These are phyloP conservation scores for Endogone sp. DNA, from an alignment of 192 early-diverging fungal genomes.

Conservation along the genomic window DNA sequence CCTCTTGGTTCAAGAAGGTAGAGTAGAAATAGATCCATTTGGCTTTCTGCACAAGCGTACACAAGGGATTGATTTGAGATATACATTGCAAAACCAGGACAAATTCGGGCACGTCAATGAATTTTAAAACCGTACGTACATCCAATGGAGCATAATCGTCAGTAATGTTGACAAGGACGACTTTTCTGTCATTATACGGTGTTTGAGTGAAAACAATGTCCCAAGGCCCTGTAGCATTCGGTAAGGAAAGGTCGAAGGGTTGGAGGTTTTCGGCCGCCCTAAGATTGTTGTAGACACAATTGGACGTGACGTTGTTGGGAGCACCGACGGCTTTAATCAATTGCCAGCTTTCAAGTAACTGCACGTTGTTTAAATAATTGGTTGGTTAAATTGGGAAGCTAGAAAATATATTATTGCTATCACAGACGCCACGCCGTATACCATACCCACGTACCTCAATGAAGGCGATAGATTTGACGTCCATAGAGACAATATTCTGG, in stretches of 20 bases:
- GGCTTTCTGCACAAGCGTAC: conserved; percentile 12
- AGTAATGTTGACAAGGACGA: background rate
- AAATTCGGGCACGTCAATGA: too few relatives aligned
- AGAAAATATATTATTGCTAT: background rate
- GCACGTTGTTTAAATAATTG: too few relatives aligned
- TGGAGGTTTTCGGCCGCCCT: background rate
- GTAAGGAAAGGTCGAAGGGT: background rate
- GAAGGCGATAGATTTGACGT: background rate
- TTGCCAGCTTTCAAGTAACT: background rate
- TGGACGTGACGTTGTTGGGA: background rate
- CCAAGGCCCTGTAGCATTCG: background rate
- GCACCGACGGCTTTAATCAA: background rate
- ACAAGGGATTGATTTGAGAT: too few relatives aligned
- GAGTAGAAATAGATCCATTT: conserved; percentile 10
- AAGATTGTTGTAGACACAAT: background rate
- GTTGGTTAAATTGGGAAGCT: too few relatives aligned
- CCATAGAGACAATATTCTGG: background rate
- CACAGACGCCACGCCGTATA: background rate
- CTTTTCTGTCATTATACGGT: background rate
- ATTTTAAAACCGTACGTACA: too few relatives aligned
- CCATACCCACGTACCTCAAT: background rate
- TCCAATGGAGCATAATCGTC: background rate
- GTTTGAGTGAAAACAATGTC: background rate
- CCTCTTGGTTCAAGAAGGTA: conserved; percentile 6
- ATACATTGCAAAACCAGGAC: too few relatives aligned